Evolutionary conservation across 257 asterid species (phyloP), one percentile per base, ranked within the genome.

Genomic region (Paulownia fortunei): DNA sequence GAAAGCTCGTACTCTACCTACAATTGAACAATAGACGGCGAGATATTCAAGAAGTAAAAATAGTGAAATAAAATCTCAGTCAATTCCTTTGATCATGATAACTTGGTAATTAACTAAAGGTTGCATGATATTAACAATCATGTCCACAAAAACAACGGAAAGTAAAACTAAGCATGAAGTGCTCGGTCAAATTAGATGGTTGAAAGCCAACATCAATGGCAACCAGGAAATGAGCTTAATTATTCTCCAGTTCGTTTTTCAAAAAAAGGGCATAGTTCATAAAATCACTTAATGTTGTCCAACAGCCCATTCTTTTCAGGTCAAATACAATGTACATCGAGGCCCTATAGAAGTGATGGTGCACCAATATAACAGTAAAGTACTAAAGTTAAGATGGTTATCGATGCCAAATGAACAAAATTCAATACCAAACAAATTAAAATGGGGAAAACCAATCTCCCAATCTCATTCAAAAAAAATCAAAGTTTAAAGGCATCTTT

Each of bases 1-100:
- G 94, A 84, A 82, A 96, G 87, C 82, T 92, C 97, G 59, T 81
- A 79, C 84, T 88, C 98, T 12, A 82, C 98, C 98, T 96, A 81
- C 80, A 84, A 79, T 62, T 26, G 72, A 81, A 61, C 49, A 74
- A 73, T 70, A 56, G 44, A 68, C 46, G 59, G 71, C 79, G 77
- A 86, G 87, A 72, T 47, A 76, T 49, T 58, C 18, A 79, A 74
- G 72, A 61, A 64, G 55, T 66, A 18, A 76, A 63, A 26, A 49
- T 54, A 73, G 74, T 42, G 13, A 58, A 39, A 13, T 56, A 56
- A 76, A 16, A 59, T 30, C 41, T 42, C 56, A 18, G 64, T 54
- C 73, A 61, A 24, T 72, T 73, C 27, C 44, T 42, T 71, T 34
- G 34, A 72, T 13, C 23, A 8, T 47, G 76, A 64, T 34, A 44